Percentiles rank a stretch among this genome's conserved stretches.
phyloP scores from a whole-genome alignment of 345 rosid species.

The Draba incana region DNA sequence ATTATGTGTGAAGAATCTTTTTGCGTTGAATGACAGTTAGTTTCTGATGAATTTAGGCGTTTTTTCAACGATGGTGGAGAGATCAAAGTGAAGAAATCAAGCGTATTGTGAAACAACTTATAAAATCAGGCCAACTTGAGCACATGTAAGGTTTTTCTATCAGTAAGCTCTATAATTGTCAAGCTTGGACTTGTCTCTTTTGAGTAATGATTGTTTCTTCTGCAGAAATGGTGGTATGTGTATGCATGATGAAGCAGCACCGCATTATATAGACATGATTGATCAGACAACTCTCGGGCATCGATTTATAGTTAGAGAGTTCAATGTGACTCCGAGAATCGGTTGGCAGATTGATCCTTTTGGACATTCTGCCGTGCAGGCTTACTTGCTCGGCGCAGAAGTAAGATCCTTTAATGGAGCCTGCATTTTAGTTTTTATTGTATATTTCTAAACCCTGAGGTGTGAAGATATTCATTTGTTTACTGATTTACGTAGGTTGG shows the following conservation, averaged over 20 bases:
- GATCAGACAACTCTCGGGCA: slow-evolving; percentile 98
- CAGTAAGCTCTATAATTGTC: background rate
- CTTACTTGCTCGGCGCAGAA: slow-evolving; percentile 92
- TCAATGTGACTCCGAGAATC: slow-evolving; percentile 88
- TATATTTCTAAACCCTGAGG: background rate
- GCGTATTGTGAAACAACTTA: slow-evolving; percentile 57
- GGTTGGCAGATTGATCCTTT: slow-evolving; percentile 99
- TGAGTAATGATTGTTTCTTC: slow-evolving; percentile 6
- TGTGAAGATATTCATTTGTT: slow-evolving; percentile 28
- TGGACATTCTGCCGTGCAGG: slow-evolving; percentile 99
- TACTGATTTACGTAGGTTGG: slow-evolving; percentile 66
- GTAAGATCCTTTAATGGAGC: slow-evolving; percentile 43
- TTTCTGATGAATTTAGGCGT: slow-evolving; percentile 63
- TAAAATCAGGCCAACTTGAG: slow-evolving; percentile 86
- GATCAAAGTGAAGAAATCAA: slow-evolving; percentile 73
- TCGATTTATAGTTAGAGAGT: slow-evolving; percentile 71
- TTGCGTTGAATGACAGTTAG: slow-evolving; percentile 17
- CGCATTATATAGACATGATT: slow-evolving; percentile 96
- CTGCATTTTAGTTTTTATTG: slow-evolving; percentile 3
- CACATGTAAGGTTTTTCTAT: slow-evolving; percentile 57
- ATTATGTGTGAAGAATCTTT: background rate
- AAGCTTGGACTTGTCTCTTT: slow-evolving; percentile 10
- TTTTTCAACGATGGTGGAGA: slow-evolving; percentile 97
- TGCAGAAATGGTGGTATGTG: slow-evolving; percentile 98
- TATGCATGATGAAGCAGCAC: slow-evolving; percentile 97